Base-by-base conservation (phyloP, 2,329 filamentous ascomycete species). In the Stemphylium beticola region DNA sequence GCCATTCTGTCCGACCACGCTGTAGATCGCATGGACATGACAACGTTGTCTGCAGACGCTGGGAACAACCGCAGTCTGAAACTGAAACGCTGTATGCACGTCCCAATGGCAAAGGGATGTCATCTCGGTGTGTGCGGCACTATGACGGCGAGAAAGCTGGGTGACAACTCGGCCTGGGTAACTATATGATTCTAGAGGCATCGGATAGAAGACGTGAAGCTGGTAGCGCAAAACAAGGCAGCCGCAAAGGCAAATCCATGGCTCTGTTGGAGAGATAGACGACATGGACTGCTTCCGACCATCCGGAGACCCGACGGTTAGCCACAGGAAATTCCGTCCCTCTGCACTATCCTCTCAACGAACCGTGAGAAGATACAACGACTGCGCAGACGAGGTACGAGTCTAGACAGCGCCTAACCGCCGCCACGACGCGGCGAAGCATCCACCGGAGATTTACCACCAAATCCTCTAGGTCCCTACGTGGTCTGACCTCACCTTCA, bases 391-490 rank as follows among this genome's bases (percentile, higher is more conserved):
- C 55, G 41, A 46, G 44, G 38, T 46, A 24, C 39, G 38, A 29
- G 34, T 50, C 53, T 48, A 53, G 59, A 34, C 38, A 49, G 53
- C 53, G 55, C 49, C 52, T 52, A 49, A 49, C 38, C 45, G 43
- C 49, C 49, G 57, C 54, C 60, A 56, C 49, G 49, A 45, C 47
- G 56, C 45, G 54, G 45, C 52, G 54, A 60, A 44, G 37, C 44
- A 43, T 32, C 39, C 8, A 18, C 56, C 56, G 52, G 55, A 53
- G 41, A 58, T 59, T 47, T 53, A 43, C 33, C 48, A 46, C 12
- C 26, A 37, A 38, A 24, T 22, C 53, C 32, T 47, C 33, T 37
- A 53, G 46, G 49, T 52, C 53, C 46, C 54, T 37, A 34, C 54
- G 45, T 53, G 53, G 50, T 42, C 58, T 51, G 42, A 42, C 43